A percentile compares a stretch with the other conserved stretches of the same genome.
Evolutionary conservation across 2,329 filamentous ascomycete species (phyloP).

Genomic region (Coniosporium tulheliwenetii): DNA sequence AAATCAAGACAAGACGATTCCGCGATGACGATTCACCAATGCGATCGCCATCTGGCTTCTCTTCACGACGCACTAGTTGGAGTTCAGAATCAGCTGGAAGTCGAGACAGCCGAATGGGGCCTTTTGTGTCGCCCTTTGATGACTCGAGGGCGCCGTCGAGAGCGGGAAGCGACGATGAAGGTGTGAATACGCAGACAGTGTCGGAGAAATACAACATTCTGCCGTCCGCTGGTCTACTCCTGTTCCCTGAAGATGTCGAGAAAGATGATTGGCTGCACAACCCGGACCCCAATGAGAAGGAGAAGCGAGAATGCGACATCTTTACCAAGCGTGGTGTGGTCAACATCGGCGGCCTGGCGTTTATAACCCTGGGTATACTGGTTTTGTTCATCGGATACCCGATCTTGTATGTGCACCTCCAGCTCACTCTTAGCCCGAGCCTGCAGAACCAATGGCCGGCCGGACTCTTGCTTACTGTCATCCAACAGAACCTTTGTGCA

Average conservation of each 20-base stretch:
- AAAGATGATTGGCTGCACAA: slow-evolving; percentile 61
- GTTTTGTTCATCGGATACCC: slow-evolving; percentile 55
- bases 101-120: slow-evolving; percentile 34
- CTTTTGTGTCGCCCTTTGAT: slow-evolving; percentile 40
- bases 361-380: slow-evolving; percentile 46
- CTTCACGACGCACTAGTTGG: slow-evolving; percentile 49
- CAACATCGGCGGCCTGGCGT: slow-evolving; percentile 46
- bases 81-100: slow-evolving; percentile 40
- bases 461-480: neutral
- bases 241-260: slow-evolving; percentile 58
- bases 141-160: slow-evolving; percentile 44
- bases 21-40: slow-evolving; percentile 34
- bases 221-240: slow-evolving; percentile 47
- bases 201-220: slow-evolving; percentile 60
- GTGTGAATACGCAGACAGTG: slow-evolving; percentile 56
- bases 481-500: slow-evolving; percentile 40
- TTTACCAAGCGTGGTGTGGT: slow-evolving; percentile 47
- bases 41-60: slow-evolving; percentile 32
- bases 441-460: neutral
- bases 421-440: neutral
- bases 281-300: slow-evolving; percentile 48
- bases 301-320: slow-evolving; percentile 45
- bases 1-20: slow-evolving; percentile 31
- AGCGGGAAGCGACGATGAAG: slow-evolving; percentile 47
- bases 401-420: slow-evolving; percentile 40